Evolutionary conservation across 2,329 filamentous ascomycete genomes (phyloP).

Genomic region (Penicillium sp.): DNA sequence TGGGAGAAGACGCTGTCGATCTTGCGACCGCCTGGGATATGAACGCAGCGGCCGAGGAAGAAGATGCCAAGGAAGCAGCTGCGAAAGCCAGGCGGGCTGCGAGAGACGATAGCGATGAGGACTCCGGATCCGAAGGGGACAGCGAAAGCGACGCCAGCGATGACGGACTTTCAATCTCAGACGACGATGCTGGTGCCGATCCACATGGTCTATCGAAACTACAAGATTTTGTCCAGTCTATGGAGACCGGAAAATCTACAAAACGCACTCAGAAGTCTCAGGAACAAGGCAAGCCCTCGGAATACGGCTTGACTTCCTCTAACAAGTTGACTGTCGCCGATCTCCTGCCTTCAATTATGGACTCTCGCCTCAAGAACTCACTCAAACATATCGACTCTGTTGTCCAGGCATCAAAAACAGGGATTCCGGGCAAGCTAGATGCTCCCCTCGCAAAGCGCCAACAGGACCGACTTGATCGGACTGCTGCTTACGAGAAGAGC

Average conservation of each 20-base stretch:
- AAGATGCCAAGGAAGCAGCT: constrained; percentile 34
- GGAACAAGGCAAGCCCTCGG: constrained; percentile 61
- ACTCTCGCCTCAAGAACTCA: constrained; percentile 73
- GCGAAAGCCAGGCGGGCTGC: constrained; percentile 31
- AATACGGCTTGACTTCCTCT: constrained; percentile 58
- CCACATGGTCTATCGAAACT: constrained; percentile 60
- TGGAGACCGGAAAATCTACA: constrained; percentile 47
- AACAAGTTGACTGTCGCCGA: constrained; percentile 73
- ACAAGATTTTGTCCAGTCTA: constrained; percentile 67
- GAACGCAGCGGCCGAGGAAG: constrained; percentile 46
- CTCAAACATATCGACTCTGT: constrained; percentile 65
- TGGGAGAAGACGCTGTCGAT: constrained; percentile 64
- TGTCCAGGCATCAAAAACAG: constrained; percentile 53
- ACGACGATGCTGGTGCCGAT: constrained; percentile 52
- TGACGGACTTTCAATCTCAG: constrained; percentile 40
- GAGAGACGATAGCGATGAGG: constrained; percentile 37
- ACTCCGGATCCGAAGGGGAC: constrained; percentile 46
- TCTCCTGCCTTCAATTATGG: constrained; percentile 69
- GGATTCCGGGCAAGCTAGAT: constrained; percentile 68
- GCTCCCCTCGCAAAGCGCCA: constrained; percentile 81
- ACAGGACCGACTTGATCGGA: constrained; percentile 79
- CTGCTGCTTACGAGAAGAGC: constrained; percentile 82
- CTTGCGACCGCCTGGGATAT: constrained; percentile 62
- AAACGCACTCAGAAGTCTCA: constrained; percentile 46
- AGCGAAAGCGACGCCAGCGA: constrained; percentile 45